phyloP scores from a whole-genome alignment of 2,329 filamentous ascomycete species.

The Rhinocladiella mackenziei region DNA sequence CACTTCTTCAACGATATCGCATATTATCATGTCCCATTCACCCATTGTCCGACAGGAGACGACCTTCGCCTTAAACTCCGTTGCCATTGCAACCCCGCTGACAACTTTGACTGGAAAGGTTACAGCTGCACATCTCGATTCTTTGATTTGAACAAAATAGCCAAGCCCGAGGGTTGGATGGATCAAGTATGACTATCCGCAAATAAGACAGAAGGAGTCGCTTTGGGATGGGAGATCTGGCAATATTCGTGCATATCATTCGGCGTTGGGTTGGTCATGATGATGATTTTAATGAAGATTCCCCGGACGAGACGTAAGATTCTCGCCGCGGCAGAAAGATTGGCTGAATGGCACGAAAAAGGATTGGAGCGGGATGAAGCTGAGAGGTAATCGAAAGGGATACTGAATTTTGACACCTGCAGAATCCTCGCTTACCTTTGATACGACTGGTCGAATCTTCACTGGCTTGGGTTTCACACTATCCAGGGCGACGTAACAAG shows the following conservation, averaged over 20 bases:
- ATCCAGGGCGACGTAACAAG: background rate
- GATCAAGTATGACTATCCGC: constrained; percentile 51
- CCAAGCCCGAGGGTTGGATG: constrained; percentile 83
- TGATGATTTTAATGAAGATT: constrained; percentile 24
- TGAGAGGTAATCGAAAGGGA: constrained; percentile 8
- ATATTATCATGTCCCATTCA: constrained; percentile 97
- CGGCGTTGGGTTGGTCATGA: constrained; percentile 17
- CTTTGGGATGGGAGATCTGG: constrained; percentile 17
- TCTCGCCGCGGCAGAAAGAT: constrained; percentile 18
- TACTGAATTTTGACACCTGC: too few species aligned
- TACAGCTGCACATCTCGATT: constrained; percentile 90
- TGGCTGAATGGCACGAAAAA: constrained; percentile 29
- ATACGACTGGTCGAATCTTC: too few species aligned
- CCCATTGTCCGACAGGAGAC: constrained; percentile 91
- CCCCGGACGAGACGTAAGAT: constrained; percentile 28
- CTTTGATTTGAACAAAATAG: constrained; percentile 75
- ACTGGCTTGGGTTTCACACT: background rate
- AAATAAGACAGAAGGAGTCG: constrained; percentile 7
- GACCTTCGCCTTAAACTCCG: constrained; percentile 76
- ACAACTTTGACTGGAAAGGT: constrained; percentile 99
- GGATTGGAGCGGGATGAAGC: constrained; percentile 8
- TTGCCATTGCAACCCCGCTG: constrained; percentile 89
- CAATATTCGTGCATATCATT: constrained; percentile 22
- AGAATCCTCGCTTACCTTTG: too few species aligned
- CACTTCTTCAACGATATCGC: constrained; percentile 99